Conservation (phyloP, 2,329 filamentous ascomycete genomes). For the Xylariaceae sp. region DNA sequence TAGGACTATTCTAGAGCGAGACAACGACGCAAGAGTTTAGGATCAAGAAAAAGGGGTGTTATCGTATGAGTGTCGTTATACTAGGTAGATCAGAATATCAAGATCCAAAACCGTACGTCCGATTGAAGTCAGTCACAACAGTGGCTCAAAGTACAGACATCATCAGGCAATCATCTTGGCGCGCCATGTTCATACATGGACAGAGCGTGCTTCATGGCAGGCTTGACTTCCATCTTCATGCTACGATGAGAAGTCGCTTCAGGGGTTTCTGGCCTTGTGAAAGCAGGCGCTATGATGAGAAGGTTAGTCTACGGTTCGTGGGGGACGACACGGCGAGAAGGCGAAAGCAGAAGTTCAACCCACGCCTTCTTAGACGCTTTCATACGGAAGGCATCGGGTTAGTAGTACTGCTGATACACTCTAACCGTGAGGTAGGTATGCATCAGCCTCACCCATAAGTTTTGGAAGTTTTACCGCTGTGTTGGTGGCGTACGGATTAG, state of each 20-base stretch:
- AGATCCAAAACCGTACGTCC: not conserved
- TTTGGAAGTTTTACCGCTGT: not conserved
- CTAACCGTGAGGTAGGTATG: not conserved
- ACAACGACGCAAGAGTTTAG: constrained; percentile 8
- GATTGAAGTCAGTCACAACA: not conserved
- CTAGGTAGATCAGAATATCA: not conserved
- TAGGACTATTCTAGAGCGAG: constrained; percentile 10
- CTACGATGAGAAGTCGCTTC: not conserved
- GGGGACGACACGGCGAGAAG: not conserved
- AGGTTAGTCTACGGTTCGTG: too few relatives aligned
- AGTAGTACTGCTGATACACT: not conserved
- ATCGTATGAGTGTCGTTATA: not conserved
- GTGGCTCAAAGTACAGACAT: not conserved
- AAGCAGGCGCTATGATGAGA: not conserved
- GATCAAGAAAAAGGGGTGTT: not conserved
- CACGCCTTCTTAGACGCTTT: not conserved
- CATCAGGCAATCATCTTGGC: not conserved
- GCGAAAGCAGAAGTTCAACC: not conserved
- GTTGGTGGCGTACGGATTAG: too few relatives aligned
- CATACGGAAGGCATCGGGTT: not conserved
- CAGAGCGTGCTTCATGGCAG: not conserved
- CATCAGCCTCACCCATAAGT: not conserved
- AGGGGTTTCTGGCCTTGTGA: not conserved
- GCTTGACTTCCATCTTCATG: not conserved
- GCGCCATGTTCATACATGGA: not conserved